Percentiles rank a stretch among this genome's conserved stretches.
Evolutionary conservation across 2,329 filamentous ascomycete species (phyloP).

Genomic region (Trichoderma breve): DNA sequence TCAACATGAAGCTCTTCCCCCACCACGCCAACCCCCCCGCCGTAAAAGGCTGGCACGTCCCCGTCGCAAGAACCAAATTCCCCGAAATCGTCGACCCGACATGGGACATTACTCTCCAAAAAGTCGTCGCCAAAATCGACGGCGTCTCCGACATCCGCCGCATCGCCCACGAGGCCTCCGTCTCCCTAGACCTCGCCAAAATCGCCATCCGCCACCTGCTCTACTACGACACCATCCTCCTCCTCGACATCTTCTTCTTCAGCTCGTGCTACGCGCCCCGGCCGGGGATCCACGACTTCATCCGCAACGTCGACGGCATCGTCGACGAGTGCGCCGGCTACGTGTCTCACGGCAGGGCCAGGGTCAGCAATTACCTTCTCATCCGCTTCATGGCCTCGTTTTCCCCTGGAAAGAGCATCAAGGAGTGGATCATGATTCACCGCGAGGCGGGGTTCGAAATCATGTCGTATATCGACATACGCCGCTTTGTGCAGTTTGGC

Average conservation of each 20-base stretch:
- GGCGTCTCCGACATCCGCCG: slow-evolving; percentile 86
- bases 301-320: slow-evolving; percentile 68
- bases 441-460: slow-evolving; percentile 62
- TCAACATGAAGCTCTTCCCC: slow-evolving; percentile 95
- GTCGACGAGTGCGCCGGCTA: slow-evolving; percentile 88
- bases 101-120: slow-evolving; percentile 74
- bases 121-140: slow-evolving; percentile 83
- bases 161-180: slow-evolving; percentile 81
- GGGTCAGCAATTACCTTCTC: slow-evolving; percentile 61
- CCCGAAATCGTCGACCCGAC: slow-evolving; percentile 62
- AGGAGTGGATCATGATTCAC: slow-evolving; percentile 81
- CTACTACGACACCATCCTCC: slow-evolving; percentile 86
- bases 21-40: slow-evolving; percentile 72
- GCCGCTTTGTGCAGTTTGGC: slow-evolving; percentile 91
- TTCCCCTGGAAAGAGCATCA: slow-evolving; percentile 76
- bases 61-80: slow-evolving; percentile 69
- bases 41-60: slow-evolving; percentile 87
- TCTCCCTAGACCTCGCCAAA: slow-evolving; percentile 81
- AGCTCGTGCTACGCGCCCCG: slow-evolving; percentile 83
- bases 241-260: slow-evolving; percentile 96
- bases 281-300: slow-evolving; percentile 73
- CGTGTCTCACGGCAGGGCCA: slow-evolving; percentile 55
- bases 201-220: slow-evolving; percentile 85
- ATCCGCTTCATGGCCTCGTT: slow-evolving; percentile 85
- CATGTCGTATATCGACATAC: slow-evolving; percentile 76